Evolutionary conservation across 2,329 filamentous ascomycete genomes (phyloP), one percentile per base, ranked within the genome.

Genomic region (Pestalotiopsis sp.): DNA sequence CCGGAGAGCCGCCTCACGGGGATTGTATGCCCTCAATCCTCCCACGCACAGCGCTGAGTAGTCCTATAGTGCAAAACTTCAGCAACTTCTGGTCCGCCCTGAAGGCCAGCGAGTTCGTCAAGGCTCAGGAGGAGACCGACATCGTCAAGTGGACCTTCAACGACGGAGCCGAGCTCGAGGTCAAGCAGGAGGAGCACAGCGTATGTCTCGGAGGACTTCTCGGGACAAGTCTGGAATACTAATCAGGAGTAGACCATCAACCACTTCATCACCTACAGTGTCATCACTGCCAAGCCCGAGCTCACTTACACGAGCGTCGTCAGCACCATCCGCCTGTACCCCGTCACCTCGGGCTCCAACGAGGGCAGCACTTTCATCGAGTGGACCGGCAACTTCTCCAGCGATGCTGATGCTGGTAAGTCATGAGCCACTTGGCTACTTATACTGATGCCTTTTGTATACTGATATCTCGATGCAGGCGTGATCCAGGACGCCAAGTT

Each of bases 151-250:
- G 90, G 90, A 86, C 84, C 22, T 93, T 92, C 83, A 88, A 89
- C 78, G 91, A 93, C 74, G 89, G 89, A 63, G 88, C 86, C 35
- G 85, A 87, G 66, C 81, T 91, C 22, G 89, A 92, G 78, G 88
- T 93, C 72, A 92, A 92, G 87, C 89, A 91, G 82, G 91, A 93
- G 80, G 91, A 92, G 82, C 90, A 92, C 81, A 91, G 88, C 71
- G 89, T 91, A 79, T 69, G 86, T 78, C 17, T 39, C 11, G 14
- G 11, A 20, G 11, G 14, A 13, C n/a, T 61, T 61, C 3, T 35
- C 14, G 24, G 9, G 13, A 10, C 10, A 20, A 3, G 11, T 30
- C 26, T 17, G 14, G 30, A 35, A 26, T 52, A 30, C 62, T 24
- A n/a, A 48, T 3, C 44, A n/a, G 13, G 9, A 22, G 39, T 69